Conservation (phyloP, 306 rosid genomes). For the Cucurbita moschata region DNA sequence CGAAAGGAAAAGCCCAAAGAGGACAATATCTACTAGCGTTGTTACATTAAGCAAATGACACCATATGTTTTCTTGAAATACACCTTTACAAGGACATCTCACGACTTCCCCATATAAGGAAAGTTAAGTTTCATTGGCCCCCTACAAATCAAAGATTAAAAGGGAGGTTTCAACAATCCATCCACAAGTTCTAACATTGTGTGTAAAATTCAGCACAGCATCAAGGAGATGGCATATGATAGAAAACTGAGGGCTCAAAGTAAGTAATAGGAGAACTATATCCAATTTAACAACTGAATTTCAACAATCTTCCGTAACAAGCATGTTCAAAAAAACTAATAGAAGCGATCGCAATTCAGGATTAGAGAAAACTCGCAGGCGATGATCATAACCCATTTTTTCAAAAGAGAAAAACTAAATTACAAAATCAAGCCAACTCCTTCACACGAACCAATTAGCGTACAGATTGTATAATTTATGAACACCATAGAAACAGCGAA, state of each 20-base stretch:
- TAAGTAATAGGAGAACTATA: neutral
- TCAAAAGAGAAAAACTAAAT: neutral
- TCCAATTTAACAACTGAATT: neutral
- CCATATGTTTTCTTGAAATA: neutral
- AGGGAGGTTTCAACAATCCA: neutral
- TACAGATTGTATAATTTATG: neutral
- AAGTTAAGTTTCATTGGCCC: neutral
- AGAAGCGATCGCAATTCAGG: neutral
- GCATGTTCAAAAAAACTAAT: neutral
- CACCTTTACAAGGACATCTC: neutral
- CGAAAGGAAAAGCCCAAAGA: too few species aligned
- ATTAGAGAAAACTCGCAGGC: neutral
- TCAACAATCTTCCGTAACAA: neutral
- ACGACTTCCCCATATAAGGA: neutral
- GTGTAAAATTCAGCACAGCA: neutral
- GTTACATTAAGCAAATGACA: too few species aligned
- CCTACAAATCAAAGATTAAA: neutral
- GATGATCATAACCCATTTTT: neutral
- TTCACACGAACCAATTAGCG: neutral
- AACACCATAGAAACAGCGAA: neutral
- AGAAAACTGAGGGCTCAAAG: neutral
- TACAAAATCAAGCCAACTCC: neutral
- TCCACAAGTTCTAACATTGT: neutral
- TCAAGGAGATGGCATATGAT: neutral
- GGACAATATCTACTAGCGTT: too few species aligned